A percentile compares a stretch with the other conserved stretches of the same genome.
phyloP scores from a whole-genome alignment of 2,329 filamentous ascomycete genomes.

The Falciphora oryzae region DNA sequence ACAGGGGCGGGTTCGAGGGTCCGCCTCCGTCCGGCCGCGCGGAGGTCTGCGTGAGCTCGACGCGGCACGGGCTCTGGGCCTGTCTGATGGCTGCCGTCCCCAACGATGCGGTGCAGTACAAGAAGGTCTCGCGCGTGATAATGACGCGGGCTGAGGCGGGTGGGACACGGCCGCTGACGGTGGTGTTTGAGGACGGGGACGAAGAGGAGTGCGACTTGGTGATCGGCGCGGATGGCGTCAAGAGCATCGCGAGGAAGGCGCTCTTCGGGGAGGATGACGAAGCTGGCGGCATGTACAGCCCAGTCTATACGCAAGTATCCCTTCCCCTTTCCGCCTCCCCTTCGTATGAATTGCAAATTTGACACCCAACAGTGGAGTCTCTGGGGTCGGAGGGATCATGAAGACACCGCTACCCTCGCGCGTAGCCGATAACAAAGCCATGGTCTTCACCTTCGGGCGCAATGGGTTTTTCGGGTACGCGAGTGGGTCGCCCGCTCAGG shows the following conservation, averaged over 20 bases:
- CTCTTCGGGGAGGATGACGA: background rate
- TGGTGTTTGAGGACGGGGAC: slow-evolving; percentile 2
- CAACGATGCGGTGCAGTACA: background rate
- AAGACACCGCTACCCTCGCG: background rate
- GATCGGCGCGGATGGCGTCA: slow-evolving; percentile 1
- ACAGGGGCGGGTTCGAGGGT: no score
- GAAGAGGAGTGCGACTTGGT: background rate
- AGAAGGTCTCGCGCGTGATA: background rate
- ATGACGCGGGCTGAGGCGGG: background rate
- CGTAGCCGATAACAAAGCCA: background rate
- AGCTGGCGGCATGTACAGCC: background rate
- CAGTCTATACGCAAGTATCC: slow-evolving; percentile 1
- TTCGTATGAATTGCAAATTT: background rate
- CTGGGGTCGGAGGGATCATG: slow-evolving; percentile 1
- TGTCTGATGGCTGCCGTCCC: slow-evolving; percentile 2
- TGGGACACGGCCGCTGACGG: background rate
- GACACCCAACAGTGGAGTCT: background rate
- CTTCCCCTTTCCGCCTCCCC: background rate
- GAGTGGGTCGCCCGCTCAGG: background rate
- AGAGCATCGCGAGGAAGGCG: slow-evolving; percentile 1
- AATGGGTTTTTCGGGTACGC: slow-evolving; percentile 4
- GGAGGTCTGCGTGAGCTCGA: background rate
- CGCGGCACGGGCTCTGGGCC: background rate
- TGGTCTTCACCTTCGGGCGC: slow-evolving; percentile 4
- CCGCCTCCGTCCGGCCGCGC: no score